Base-by-base conservation (phyloP, 495 filamentous ascomycete genomes). In the Daldinia concentrica region DNA sequence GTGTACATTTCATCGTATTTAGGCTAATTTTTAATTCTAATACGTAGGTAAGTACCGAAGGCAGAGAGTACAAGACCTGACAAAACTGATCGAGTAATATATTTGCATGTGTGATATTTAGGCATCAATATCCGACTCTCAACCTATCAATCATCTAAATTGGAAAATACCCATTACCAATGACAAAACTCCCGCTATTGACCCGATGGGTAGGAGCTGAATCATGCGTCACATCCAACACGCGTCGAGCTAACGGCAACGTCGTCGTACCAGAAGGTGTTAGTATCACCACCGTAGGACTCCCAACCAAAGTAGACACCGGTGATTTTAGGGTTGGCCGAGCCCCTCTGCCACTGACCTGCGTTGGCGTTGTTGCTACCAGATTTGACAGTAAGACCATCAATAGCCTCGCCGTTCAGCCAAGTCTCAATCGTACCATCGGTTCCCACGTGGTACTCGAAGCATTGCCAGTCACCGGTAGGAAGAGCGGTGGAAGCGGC, bases 241-340 rank as follows among this genome's bases (percentile, higher is more conserved):
- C 82, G 75, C 29, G 71, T 81, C 58, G 80, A 80, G 71, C 75
- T 76, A 39, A 88, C 64, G 14, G 60, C 68, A 59, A 87, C 80
- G 59, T 88, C 86, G 58, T 88, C 86, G 62, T 86, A 87, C 84
- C 84, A 87, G 75, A 88, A 85, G 27, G 86, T 88, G 73, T 88
- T 87, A 19, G 79, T 76, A 57, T 87, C 86, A 0, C 85, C 85
- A 29, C 86, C 84, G 69, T 88, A 88, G 9, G 81, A 84, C 78
- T 88, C 86, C 86, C 86, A 87, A 8, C 86, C 86, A 66, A 88
- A 88, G 79, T 88, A 86, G 66, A 88, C 76, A 54, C 61, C 86
- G 6, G 83, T 82, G 64, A 85, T 77, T 48, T 84, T 83, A 11
- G 86, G 85, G 72, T 80, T 83, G 71, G 77, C 72, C 54, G 34